Evolutionary conservation across 1,284 basidiomycete genomes (phyloP), one percentile per base, ranked within the genome.

Genomic region (Leccinum angustisporum): DNA sequence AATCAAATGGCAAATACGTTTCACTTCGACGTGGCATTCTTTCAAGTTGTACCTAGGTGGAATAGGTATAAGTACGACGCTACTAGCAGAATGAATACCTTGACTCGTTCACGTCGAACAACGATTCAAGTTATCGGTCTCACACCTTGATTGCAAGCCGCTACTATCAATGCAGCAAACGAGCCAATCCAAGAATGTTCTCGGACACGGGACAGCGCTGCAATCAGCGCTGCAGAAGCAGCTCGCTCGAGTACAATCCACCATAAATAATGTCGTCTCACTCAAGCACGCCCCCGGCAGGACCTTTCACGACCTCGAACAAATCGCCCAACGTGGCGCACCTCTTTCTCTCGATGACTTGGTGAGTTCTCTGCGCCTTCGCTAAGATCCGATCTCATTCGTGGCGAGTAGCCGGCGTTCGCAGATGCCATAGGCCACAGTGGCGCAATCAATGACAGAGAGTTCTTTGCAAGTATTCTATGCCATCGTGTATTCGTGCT

Each of bases 381-480:
- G n/a, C 40, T n/a, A 43, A n/a, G 16, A 3, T 31, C n/a, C 9
- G 5, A 18, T 43, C 40, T 43, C 40, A 43, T 43, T 43, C 9
- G n/a, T 43, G n/a, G n/a, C n/a, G 40, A 43, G 7, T 57, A 86
- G 84, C 77, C 78, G 11, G 82, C 83, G 4, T 78, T 82, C 54
- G 54, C 75, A n/a, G 81, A 91, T 68, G 82, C 82, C 7, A 50
- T 84, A 5, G 69, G 69, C 59, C 76, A 85, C 66, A 65, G 77
- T 51, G 76, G 76, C 1, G 83, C 80, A 21, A 72, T 88, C 34
- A 78, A 88, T 65, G 87, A 89, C 68, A 81, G 87, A 62, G 72
- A 81, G 48, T 72, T 86, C 65, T 68, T 88, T 70, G 86, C 78
- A 70, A 69, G 80, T 63, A 30, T 33, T 34, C 40, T 16, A 3